Evolutionary conservation across 345 rosid genomes (phyloP).

Genomic region (Euphorbia lathyris): DNA sequence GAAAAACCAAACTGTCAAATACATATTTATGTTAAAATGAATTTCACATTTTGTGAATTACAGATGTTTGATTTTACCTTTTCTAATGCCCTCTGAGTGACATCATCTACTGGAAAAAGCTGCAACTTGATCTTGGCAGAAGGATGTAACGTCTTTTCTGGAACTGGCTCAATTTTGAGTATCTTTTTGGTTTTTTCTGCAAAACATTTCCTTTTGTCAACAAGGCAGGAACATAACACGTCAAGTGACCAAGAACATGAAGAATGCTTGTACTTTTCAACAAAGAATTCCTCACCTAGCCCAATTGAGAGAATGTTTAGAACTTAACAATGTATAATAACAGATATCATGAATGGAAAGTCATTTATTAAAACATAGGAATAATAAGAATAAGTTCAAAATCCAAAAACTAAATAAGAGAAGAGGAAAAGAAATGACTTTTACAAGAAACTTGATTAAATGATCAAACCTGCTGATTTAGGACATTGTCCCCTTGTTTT

Average conservation of each 20-base stretch:
- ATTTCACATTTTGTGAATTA: not conserved
- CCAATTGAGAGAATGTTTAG: constrained; percentile 13
- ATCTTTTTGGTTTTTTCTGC: constrained; percentile 17
- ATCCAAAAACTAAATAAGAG: not conserved
- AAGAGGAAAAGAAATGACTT: not conserved
- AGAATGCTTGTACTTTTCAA: constrained; percentile 27
- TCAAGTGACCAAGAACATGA: constrained; percentile 20
- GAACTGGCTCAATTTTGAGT: constrained; percentile 22
- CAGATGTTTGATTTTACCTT: constrained; percentile 42
- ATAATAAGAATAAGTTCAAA: not conserved
- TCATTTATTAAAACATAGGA: not conserved
- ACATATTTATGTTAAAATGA: not conserved
- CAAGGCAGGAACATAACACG: constrained; percentile 14
- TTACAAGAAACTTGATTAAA: not conserved
- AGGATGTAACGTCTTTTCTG: constrained; percentile 30
- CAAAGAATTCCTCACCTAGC: constrained; percentile 14
- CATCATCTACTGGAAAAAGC: constrained; percentile 77
- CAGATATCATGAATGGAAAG: not conserved
- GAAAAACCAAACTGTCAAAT: constrained; percentile 4
- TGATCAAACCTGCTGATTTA: constrained; percentile 24
- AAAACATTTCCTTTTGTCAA: constrained; percentile 12
- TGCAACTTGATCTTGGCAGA: constrained; percentile 69
- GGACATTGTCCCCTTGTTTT: constrained; percentile 9
- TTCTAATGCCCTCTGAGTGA: constrained; percentile 58
- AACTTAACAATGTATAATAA: constrained; percentile 7